A percentile compares a stretch with the other conserved stretches of the same genome.
These are phyloP conservation scores for Edaphochlamys debaryana DNA, from an alignment of 139 green algal genomes.

Conservation along the genomic window DNA sequence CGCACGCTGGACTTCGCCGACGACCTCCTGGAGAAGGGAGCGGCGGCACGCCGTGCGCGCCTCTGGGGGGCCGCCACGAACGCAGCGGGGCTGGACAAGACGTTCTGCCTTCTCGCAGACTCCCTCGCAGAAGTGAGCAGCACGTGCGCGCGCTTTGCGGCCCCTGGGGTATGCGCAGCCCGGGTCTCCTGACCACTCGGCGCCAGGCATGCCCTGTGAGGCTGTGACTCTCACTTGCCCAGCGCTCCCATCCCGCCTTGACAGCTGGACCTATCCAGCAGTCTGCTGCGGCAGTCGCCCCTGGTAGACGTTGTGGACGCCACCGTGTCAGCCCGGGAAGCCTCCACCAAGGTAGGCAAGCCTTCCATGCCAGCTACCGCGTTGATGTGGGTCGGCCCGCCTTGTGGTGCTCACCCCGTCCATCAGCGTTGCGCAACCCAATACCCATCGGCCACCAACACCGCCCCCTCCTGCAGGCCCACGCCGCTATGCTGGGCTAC, in stretches of 20 bases:
- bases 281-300: background rate
- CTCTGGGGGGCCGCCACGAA: conserved; percentile 17
- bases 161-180: too few species aligned
- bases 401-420: background rate
- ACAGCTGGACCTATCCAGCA: conserved; percentile 18
- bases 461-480: background rate
- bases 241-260: too few species aligned
- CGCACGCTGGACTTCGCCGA: background rate
- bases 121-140: conserved; percentile 2
- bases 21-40: background rate
- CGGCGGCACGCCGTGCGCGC: background rate
- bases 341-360: conserved; percentile 1
- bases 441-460: too few species aligned
- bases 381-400: background rate
- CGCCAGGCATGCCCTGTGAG: background rate
- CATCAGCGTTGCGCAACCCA: background rate
- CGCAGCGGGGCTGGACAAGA: background rate
- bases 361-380: too few species aligned
- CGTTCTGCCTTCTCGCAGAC: conserved; percentile 1
- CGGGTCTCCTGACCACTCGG: too few species aligned
- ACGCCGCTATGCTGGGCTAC: conserved; percentile 16
- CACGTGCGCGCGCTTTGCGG: too few species aligned
- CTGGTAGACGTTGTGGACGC: background rate
- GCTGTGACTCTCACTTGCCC: background rate
- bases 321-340: background rate